Percentiles rank a stretch among this genome's conserved stretches.
phyloP scores from a whole-genome alignment of 495 filamentous ascomycete genomes.

The Tuber microsphaerosporum region DNA sequence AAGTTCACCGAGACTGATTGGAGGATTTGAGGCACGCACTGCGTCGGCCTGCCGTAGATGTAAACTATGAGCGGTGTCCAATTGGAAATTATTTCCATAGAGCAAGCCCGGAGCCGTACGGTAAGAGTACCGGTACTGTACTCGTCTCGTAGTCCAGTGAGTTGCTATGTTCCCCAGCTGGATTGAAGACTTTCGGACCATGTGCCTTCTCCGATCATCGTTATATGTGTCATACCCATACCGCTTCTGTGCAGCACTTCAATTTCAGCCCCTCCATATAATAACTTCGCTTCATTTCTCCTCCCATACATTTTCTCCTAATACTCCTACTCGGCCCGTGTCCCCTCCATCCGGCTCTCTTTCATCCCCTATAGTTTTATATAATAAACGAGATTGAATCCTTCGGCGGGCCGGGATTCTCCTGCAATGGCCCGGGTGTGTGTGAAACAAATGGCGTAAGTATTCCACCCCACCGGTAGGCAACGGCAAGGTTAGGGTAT shows the following conservation, averaged over 20 bases:
- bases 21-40: not conserved
- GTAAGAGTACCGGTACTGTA: not conserved
- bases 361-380: too few relatives aligned
- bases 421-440: not conserved
- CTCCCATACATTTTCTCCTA: not conserved
- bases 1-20: not conserved
- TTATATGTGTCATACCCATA: not conserved
- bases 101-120: not conserved
- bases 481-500: not conserved
- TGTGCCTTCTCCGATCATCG: not conserved
- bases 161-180: not conserved
- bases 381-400: too few relatives aligned
- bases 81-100: not conserved
- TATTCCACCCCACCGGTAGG: not conserved
- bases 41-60: not conserved
- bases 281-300: not conserved
- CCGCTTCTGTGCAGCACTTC: not conserved
- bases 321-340: not conserved
- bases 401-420: not conserved
- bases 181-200: not conserved
- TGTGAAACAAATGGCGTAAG: conserved; percentile 4
- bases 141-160: not conserved
- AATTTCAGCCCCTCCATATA: not conserved
- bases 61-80: not conserved
- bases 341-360: not conserved